Evolutionary conservation across 306 rosid genomes (phyloP), one percentile per base, ranked within the genome.

Genomic region (Gastrolobium villosum): DNA sequence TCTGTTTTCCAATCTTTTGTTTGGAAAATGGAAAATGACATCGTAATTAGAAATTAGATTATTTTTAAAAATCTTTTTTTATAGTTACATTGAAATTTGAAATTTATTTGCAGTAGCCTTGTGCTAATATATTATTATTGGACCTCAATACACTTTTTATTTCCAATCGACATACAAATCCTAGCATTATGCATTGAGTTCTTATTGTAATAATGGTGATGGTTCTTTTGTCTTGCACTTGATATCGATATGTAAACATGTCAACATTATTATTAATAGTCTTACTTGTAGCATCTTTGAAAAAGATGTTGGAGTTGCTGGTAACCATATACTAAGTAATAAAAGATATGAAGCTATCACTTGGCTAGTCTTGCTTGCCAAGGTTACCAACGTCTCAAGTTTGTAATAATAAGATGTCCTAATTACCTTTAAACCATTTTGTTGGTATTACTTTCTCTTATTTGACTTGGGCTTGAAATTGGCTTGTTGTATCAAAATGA

Each of bases 341-440:
- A 48, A 49, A 70, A 50, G 35, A 50, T 34, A 14, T 66, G 48
- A 44, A 76, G 13, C 14, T 35, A 15, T 68, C 34, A 43, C 52
- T 69, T 77, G 75, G 40, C 37, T 44, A 5, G 55, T 65, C 45
- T 65, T 76, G 50, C 44, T 55, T 67, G 40, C 70, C 5, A 45
- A 55, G 76, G 31, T 67, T 61, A 61, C 11, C 37, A 61, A 28
- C 61, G 72, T 50, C 48, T 70, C 7, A 1, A 48, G 72, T 60
- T 43, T 43, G 65, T 36, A 28, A 53, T 15, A 10, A 20, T 60
- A 5, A 70, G 15, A 70, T 37, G 72, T 13, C 70, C 46, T 56
- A 59, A 26, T 37, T 11, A 32, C 57, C 43, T 57, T 46, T 7
- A 13, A 32, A 44, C n/a, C 63, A 5, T 46, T 68, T 15, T 59